Evolutionary conservation across 306 rosid genomes (phyloP).

Genomic region (Sicyos baderoa): DNA sequence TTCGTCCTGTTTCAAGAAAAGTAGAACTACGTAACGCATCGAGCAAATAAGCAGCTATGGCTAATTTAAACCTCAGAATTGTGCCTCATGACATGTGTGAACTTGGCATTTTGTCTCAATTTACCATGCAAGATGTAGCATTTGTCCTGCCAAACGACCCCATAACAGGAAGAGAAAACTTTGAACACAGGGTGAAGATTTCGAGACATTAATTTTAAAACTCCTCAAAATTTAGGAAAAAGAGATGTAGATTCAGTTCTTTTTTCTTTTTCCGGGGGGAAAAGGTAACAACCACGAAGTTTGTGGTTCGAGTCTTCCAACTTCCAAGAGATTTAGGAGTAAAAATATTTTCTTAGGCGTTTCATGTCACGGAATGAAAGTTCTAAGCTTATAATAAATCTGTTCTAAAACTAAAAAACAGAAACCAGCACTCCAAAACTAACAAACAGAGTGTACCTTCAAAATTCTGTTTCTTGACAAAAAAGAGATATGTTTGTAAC

Average conservation of each 20-base stretch:
- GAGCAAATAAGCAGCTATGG: neutral
- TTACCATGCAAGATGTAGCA: neutral
- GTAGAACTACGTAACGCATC: neutral
- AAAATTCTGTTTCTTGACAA: neutral
- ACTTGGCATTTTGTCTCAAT: neutral
- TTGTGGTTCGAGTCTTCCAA: no score
- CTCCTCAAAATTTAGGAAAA: neutral
- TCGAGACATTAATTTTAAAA: neutral
- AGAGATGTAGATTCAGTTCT: neutral
- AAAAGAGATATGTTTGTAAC: neutral
- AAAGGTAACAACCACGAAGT: no score
- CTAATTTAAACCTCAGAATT: neutral
- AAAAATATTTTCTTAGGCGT: neutral
- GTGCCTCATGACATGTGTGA: neutral
- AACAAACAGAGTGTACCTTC: slow-evolving; percentile 2
- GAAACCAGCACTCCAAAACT: slow-evolving; percentile 1
- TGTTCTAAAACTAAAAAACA: neutral
- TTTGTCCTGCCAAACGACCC: neutral
- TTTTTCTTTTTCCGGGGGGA: neutral
- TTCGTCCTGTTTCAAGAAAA: slow-evolving; percentile 57
- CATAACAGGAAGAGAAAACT: neutral
- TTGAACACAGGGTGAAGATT: neutral
- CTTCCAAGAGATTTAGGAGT: neutral
- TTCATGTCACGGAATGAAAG: neutral
- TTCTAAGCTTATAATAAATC: neutral